These are phyloP conservation scores for Citrus medica DNA, from an alignment of 345 rosid species.

Conservation along the genomic window DNA sequence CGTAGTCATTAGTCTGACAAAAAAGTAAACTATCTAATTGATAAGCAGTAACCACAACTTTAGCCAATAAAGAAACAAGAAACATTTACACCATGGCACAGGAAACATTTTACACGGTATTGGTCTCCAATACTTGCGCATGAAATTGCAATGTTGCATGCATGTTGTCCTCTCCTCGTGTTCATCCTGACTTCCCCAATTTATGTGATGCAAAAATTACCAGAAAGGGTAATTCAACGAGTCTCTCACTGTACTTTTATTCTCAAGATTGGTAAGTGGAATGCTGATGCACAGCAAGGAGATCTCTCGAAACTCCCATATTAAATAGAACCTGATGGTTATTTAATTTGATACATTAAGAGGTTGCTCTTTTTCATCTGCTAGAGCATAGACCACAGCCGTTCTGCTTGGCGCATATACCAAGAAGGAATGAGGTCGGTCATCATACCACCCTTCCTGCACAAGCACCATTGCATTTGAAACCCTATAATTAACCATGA, in stretches of 20 bases:
- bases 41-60: neutral
- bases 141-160: neutral
- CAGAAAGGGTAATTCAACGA: neutral
- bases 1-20: neutral
- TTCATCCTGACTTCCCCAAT: neutral
- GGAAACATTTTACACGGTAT: neutral
- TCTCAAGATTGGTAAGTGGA: neutral
- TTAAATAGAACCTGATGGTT: neutral
- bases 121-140: neutral
- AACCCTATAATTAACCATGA: neutral
- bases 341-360: neutral
- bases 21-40: neutral
- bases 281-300: neutral
- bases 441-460: slow-evolving; percentile 72
- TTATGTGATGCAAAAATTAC: neutral
- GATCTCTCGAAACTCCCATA: neutral
- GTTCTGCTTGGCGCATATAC: slow-evolving; percentile 87
- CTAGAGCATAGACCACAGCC: slow-evolving; percentile 78
- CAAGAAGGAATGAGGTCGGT: slow-evolving; percentile 69
- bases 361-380: slow-evolving; percentile 31
- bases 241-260: neutral
- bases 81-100: slow-evolving; percentile 6
- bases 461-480: slow-evolving; percentile 11
- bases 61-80: neutral
- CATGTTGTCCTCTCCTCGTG: neutral